Evolutionary conservation across 331 rosid genomes (phyloP), one percentile per base, ranked within the genome.

Genomic region (Quercus phellos): DNA sequence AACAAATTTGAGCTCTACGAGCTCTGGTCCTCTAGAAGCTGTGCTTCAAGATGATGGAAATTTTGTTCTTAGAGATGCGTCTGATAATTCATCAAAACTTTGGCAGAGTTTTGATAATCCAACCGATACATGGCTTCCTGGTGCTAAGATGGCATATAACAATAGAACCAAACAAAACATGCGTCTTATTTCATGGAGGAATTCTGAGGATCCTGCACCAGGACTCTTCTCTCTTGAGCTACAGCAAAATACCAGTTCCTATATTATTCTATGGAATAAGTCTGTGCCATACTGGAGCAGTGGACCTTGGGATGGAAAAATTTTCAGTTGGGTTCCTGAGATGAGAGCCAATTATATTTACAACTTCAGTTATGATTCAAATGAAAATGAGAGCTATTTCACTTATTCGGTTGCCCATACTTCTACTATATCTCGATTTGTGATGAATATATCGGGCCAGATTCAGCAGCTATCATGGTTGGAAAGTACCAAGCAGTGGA

Each of bases 121-220:
- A 22, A 27, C 91, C 4, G 75, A 90, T 58, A 85, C 94, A 50
- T 86, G 84, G 84, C 85, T 90, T 32, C 91, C 90, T 0, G 87
- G 87, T 9, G 75, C 79, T 0, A 88, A 80, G 68, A 29, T 86
- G 12, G 38, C 78, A 1, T 74, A 61, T 9, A 81, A 84, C 67
- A 80, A 53, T 3, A 43, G 26, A 10, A 81, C 83, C 34, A 74
- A 81, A 1, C 22, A 60, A n/a, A 64, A 12, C 29, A 73, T 43
- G 38, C 27, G 42, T 2, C 29, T 81, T 14, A 84, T 80, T 53
- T 73, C 90, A 4, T 87, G 88, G 90, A 84, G 79, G 80, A 87
- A 66, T 63, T 34, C 38, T 34, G 38, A 34, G 38, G 38, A 34
- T 34, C 38, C 38, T 34, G 38, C 38, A 34, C 38, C 38, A 34